Percentiles rank a stretch among this genome's conserved stretches.
These are phyloP conservation scores for Volvox africanus DNA, from an alignment of 139 green algal species.

Conservation along the genomic window DNA sequence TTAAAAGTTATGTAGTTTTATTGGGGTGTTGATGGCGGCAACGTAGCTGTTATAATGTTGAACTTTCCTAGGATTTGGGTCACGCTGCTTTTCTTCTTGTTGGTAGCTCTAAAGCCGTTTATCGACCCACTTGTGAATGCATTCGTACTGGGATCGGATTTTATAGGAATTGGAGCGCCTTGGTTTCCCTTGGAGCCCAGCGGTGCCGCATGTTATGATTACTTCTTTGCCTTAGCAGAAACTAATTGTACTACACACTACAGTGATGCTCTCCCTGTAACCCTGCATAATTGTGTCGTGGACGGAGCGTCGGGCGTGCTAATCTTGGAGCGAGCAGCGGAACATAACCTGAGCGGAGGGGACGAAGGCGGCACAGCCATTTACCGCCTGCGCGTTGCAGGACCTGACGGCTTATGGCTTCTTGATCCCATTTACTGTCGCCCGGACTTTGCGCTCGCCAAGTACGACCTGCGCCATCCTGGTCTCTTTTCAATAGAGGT, in stretches of 20 bases:
- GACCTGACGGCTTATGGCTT: not conserved
- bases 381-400: conserved; percentile 17
- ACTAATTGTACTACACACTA: not conserved
- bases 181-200: not conserved
- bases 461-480: not conserved
- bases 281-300: not conserved
- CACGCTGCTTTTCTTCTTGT: not conserved
- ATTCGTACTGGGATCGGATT: not conserved
- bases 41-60: too few relatives aligned
- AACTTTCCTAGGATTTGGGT: not conserved
- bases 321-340: not conserved
- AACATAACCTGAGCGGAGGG: not conserved
- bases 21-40: not conserved
- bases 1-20: too few relatives aligned
- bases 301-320: not conserved
- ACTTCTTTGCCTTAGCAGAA: not conserved
- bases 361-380: conserved; percentile 2
- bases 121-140: not conserved
- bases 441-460: conserved; percentile 13
- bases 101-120: not conserved
- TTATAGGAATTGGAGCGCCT: not conserved
- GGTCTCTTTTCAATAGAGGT: conserved; percentile 21
- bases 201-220: not conserved
- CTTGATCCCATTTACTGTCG: conserved; percentile 12
- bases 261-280: not conserved